phyloP scores from a whole-genome alignment of 2,329 filamentous ascomycete species.

The Cladobotryum protrusum region DNA sequence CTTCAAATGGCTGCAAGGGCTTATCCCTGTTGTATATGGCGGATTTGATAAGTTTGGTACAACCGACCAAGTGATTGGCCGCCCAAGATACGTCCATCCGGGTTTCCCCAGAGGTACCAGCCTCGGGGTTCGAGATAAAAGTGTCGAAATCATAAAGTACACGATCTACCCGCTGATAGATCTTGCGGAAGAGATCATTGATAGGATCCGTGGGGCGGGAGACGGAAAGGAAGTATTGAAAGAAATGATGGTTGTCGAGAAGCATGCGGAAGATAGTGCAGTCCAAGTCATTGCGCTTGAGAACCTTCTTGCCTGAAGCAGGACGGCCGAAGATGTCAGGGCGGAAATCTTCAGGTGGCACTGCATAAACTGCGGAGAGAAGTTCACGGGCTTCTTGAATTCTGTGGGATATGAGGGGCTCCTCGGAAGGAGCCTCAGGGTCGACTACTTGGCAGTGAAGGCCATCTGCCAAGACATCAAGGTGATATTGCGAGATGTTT shows the following conservation, averaged over 20 bases:
- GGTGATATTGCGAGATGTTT: slow-evolving; percentile 43
- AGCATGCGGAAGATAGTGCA: slow-evolving; percentile 48
- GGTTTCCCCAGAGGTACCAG: slow-evolving; percentile 21
- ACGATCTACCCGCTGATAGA: slow-evolving; percentile 41
- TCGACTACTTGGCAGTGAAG: slow-evolving; percentile 43
- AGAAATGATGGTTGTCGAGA: slow-evolving; percentile 48
- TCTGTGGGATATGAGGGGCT: slow-evolving; percentile 30
- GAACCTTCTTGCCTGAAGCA: slow-evolving; percentile 25
- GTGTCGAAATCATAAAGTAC: slow-evolving; percentile 40
- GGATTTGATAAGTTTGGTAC: slow-evolving; percentile 37
- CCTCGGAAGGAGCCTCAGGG: slow-evolving; percentile 24
- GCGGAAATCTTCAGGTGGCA: slow-evolving; percentile 36
- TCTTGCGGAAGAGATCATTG: slow-evolving; percentile 41
- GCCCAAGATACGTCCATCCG: slow-evolving; percentile 43
- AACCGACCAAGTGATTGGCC: slow-evolving; percentile 38
- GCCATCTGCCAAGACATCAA: slow-evolving; percentile 45
- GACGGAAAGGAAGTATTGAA: slow-evolving; percentile 44
- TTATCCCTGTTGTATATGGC: slow-evolving; percentile 33
- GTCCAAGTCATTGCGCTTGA: slow-evolving; percentile 42
- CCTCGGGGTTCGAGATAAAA: slow-evolving; percentile 11
- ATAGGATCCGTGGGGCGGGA: slow-evolving; percentile 39
- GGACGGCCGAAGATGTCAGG: slow-evolving; percentile 38
- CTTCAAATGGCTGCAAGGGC: slow-evolving; percentile 33
- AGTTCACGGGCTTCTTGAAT: slow-evolving; percentile 47
- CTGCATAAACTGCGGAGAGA: slow-evolving; percentile 39